Evolutionary conservation across 306 rosid species (phyloP), one percentile per base, ranked within the genome.

Genomic region (Vigna radiata): DNA sequence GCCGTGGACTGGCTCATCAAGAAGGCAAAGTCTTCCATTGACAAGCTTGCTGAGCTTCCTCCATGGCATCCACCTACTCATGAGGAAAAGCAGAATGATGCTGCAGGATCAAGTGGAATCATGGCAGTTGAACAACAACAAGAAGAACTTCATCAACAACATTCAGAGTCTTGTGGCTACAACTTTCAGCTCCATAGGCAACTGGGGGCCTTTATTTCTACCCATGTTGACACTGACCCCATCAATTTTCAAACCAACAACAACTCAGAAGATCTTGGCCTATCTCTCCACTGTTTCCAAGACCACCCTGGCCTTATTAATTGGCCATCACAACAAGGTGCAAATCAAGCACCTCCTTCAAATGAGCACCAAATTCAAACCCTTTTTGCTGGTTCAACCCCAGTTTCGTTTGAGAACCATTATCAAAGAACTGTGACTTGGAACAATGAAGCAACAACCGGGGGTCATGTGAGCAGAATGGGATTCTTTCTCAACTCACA

Each of bases 1-100:
- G 98, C 96, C 7, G 94, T 94, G 6, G 97, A 91, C 58, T 94
- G 97, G 97, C 98, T 94, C 80, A 94, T 94, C 84, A 87, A 83
- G 60, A 94, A 89, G 39, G 98, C 97, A 0, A 85, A 84, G 50
- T 66, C 84, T 43, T 83, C 97, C 84, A 94, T 91, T 54, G 94
- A 90, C 80, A 90, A 86, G 73, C 94, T 91, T 0, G 89, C 86
- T 0, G 89, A 88, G 87, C 91, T 91, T 29, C 93, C 95, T 10
- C 91, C 97, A 2, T 89, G 87, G 85, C 74, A 85, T 6, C 93
- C 97, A 2, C 55, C 16, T 3, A 27, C 11, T 2, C 18, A 10
- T 6, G 81, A 83, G 43, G 68, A 48, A 9, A 83, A 83, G 49
- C 74, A 78, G 9, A 63, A 87, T 46, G 39, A 49, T 29, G 61